A percentile compares a stretch with the other conserved stretches of the same genome.
Evolutionary conservation across 208 protist species (phyloP).

Genomic region (Paratrypanosoma confusum): DNA sequence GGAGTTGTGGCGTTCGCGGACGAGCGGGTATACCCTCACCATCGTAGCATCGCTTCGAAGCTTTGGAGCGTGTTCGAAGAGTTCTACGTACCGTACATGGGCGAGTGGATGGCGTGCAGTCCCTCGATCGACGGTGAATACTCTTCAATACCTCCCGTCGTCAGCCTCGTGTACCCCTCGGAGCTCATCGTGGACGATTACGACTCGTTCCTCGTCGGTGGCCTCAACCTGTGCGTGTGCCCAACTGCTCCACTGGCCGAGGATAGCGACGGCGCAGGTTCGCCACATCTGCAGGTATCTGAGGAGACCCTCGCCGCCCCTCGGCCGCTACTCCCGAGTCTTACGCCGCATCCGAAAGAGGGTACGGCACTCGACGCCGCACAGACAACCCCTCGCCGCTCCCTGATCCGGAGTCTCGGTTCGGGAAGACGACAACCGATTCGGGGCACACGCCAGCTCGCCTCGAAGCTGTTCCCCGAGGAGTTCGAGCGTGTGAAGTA

Average conservation of each 20-base stretch:
- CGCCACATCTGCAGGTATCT: too few species aligned
- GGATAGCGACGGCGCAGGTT: too few species aligned
- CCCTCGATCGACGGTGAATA: conserved; percentile 13
- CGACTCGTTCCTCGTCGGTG: neutral
- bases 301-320: too few species aligned
- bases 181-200: neutral
- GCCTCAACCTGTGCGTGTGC: neutral
- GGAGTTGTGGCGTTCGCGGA: conserved; percentile 69
- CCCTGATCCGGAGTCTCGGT: too few species aligned
- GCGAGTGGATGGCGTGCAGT: conserved; percentile 15
- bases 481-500: conserved; percentile 4
- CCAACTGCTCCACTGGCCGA: too few species aligned
- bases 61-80: conserved; percentile 67
- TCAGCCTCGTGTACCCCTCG: conserved; percentile 1
- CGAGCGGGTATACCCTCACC: conserved; percentile 29
- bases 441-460: neutral
- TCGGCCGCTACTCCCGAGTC: too few species aligned
- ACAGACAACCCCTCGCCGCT: too few species aligned
- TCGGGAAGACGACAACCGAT: neutral
- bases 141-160: conserved; percentile 9
- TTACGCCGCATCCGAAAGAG: too few species aligned
- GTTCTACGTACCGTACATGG: conserved; percentile 31
- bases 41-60: conserved; percentile 67
- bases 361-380: too few species aligned
- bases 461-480: conserved; percentile 14